phyloP scores from a whole-genome alignment of 176 grass and related monocot species.

The maize (Zea mays) region DNA sequence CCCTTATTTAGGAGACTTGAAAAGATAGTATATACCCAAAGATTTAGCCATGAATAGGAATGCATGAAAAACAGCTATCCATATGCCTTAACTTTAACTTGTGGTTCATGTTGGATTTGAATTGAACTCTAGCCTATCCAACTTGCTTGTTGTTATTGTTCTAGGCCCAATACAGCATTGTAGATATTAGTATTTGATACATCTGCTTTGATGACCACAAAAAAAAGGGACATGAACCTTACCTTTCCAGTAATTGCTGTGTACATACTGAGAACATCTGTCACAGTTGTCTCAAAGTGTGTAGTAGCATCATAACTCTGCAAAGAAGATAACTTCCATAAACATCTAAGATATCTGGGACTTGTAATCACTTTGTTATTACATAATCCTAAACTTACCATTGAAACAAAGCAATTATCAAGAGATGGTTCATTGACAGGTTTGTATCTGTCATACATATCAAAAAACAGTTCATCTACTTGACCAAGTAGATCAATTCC shows the following conservation, averaged over 20 bases:
- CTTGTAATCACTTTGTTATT: slow-evolving; percentile 3
- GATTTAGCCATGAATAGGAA: too few relatives aligned
- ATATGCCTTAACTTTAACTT: too few relatives aligned
- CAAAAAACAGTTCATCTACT: slow-evolving; percentile 86
- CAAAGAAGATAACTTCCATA: slow-evolving; percentile 30
- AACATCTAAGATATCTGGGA: slow-evolving; percentile 14
- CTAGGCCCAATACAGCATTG: background rate
- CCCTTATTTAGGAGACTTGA: too few relatives aligned
- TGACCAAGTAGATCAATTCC: slow-evolving; percentile 81
- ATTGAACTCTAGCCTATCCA: too few relatives aligned
- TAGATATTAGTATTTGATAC: background rate
- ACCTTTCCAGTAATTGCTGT: slow-evolving; percentile 83
- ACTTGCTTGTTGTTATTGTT: too few relatives aligned
- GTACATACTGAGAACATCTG: slow-evolving; percentile 84
- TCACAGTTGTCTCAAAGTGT: slow-evolving; percentile 85
- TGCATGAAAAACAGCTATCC: too few relatives aligned
- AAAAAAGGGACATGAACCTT: slow-evolving; percentile 26
- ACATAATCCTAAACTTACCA: slow-evolving; percentile 37
- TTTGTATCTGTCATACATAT: slow-evolving; percentile 78
- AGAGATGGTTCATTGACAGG: slow-evolving; percentile 82
- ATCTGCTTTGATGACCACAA: background rate
- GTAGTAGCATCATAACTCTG: slow-evolving; percentile 93
- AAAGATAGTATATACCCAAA: too few relatives aligned
- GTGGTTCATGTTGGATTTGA: too few relatives aligned
- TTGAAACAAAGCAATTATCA: slow-evolving; percentile 88